Percentiles rank a stretch among this genome's conserved stretches.
Conservation (phyloP, 257 asterid genomes). For the Forsythia viridissima region DNA sequence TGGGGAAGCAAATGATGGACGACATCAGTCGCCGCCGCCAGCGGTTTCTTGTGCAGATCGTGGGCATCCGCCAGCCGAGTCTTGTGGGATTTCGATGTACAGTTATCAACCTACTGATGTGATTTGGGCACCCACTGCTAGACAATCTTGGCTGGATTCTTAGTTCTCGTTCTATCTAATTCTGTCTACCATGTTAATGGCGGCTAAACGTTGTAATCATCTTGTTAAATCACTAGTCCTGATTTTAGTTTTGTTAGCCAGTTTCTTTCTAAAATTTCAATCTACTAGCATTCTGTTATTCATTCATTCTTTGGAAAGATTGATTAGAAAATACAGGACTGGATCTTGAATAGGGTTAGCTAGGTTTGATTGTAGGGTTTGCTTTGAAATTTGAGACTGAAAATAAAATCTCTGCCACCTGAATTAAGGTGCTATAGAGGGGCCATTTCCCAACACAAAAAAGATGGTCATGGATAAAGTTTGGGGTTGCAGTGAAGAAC, state of each 20-base stretch:
- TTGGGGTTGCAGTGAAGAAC: neutral
- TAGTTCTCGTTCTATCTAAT: too few species aligned
- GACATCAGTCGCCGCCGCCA: conserved; percentile 24
- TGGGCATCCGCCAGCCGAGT: conserved; percentile 24
- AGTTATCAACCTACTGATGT: conserved; percentile 51
- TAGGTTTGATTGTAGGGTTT: neutral
- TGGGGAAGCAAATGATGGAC: conserved; percentile 13
- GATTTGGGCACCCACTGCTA: conserved; percentile 60
- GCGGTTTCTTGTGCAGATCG: conserved; percentile 43
- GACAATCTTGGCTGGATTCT: conserved; percentile 37
- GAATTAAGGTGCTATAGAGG: too few species aligned
- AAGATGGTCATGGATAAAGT: too few species aligned
- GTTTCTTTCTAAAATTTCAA: too few species aligned
- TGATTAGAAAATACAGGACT: too few species aligned
- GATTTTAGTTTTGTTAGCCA: neutral
- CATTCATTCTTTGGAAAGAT: too few species aligned
- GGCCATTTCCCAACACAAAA: too few species aligned
- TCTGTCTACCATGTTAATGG: neutral
- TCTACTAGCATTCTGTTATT: too few species aligned
- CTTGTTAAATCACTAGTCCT: neutral
- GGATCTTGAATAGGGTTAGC: too few species aligned
- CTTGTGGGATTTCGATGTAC: conserved; percentile 17
- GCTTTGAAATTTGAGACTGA: neutral
- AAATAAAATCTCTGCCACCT: too few species aligned
- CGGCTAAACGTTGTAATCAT: too few species aligned